Percentiles rank a stretch among this genome's conserved stretches.
These are phyloP conservation scores for Cladosporium cucumerinum DNA, from an alignment of 2,329 filamentous ascomycete species.

Conservation along the genomic window DNA sequence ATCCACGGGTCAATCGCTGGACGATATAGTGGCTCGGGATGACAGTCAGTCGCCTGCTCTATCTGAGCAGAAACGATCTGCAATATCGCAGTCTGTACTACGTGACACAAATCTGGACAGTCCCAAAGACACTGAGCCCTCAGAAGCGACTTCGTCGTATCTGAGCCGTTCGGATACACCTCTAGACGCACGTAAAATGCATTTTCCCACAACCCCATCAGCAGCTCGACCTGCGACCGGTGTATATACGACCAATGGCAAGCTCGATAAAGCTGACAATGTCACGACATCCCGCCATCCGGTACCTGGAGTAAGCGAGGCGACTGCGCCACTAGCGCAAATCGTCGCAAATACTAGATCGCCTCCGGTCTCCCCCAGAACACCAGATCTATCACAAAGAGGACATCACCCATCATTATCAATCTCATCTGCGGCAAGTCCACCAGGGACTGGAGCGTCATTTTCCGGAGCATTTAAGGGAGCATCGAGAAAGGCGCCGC, in stretches of 20 bases:
- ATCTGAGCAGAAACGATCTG: neutral
- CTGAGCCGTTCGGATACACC: constrained; percentile 32
- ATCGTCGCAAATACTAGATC: constrained; percentile 20
- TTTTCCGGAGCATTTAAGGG: constrained; percentile 24
- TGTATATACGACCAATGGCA: constrained; percentile 17
- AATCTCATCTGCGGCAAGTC: constrained; percentile 15
- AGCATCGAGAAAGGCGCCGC: constrained; percentile 70
- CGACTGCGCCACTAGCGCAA: constrained; percentile 15
- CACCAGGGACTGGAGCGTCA: constrained; percentile 16
- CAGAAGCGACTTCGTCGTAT: constrained; percentile 21
- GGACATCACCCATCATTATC: constrained; percentile 15
- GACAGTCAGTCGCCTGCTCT: constrained; percentile 28
- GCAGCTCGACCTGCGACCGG: constrained; percentile 27
- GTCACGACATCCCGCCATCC: constrained; percentile 5
- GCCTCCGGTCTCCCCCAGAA: constrained; percentile 25
- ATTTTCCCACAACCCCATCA: constrained; percentile 21
- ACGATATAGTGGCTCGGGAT: constrained; percentile 24
- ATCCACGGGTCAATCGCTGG: constrained; percentile 17
- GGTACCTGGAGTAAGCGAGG: constrained; percentile 16
- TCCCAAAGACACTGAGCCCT: constrained; percentile 30
- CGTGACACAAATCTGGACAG: constrained; percentile 29
- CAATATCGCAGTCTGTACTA: constrained; percentile 14
- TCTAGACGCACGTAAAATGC: constrained; percentile 23
- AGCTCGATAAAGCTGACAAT: constrained; percentile 19
- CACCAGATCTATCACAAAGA: constrained; percentile 18